phyloP scores from a whole-genome alignment of 441 rosid species.

The Oxalis stricta region DNA sequence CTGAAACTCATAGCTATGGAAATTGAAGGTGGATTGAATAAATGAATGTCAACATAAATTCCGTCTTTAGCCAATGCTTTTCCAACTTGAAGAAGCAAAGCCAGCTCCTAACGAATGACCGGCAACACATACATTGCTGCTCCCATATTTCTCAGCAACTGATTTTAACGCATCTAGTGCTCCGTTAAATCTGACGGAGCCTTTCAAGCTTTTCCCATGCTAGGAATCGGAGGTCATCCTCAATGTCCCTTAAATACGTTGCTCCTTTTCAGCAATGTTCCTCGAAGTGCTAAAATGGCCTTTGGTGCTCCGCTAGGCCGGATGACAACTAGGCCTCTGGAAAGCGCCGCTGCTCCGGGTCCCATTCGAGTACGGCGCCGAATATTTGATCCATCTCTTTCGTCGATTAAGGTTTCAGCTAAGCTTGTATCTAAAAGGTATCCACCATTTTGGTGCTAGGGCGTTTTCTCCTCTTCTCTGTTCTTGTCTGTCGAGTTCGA shows the following conservation, averaged over 20 bases:
- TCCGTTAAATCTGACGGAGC: conserved; percentile 67
- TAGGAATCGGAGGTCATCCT: conserved; percentile 87
- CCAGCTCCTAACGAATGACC: conserved; percentile 95
- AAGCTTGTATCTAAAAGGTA: conserved; percentile 73
- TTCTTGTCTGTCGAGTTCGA: conserved; percentile 88
- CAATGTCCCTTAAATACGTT: conserved; percentile 65
- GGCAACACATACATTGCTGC: conserved; percentile 62
- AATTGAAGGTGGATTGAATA: conserved; percentile 81
- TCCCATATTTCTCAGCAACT: conserved; percentile 54
- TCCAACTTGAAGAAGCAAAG: conserved; percentile 81
- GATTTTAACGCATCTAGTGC: conserved; percentile 47
- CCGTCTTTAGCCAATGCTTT: conserved; percentile 83
- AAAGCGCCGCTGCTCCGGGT: conserved; percentile 65
- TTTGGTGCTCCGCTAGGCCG: conserved; percentile 87
- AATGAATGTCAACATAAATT: conserved; percentile 61
- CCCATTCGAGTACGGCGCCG: conserved; percentile 87
- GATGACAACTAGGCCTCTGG: conserved; percentile 56
- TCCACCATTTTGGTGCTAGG: conserved; percentile 93
- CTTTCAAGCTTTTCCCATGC: conserved; percentile 94
- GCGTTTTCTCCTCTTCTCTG: conserved; percentile 42
- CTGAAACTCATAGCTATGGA: conserved; percentile 76
- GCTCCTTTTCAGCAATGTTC: conserved; percentile 71
- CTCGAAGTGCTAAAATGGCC: conserved; percentile 68
- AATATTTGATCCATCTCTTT: conserved; percentile 78
- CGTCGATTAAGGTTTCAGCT: conserved; percentile 48